These are phyloP conservation scores for Curvularia eragrostidis DNA, from an alignment of 2,329 filamentous ascomycete species.

Conservation along the genomic window DNA sequence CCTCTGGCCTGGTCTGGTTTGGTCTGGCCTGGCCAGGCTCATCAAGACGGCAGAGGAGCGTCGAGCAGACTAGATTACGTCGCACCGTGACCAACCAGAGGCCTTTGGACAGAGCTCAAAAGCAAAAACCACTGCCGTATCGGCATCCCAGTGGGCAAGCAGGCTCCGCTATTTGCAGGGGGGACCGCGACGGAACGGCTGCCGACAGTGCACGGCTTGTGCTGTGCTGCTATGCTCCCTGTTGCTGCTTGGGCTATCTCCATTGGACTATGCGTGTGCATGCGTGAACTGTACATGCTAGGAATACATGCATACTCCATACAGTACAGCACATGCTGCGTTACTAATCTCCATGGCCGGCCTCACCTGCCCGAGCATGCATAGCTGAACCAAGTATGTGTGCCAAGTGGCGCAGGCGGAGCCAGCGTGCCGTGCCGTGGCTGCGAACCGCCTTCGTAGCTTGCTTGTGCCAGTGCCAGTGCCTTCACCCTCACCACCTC, in stretches of 20 bases:
- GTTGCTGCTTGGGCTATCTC: not conserved
- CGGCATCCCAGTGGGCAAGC: not conserved
- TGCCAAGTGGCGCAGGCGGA: conserved; percentile 1
- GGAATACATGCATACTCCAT: too few relatives aligned
- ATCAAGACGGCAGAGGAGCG: not conserved
- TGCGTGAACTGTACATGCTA: too few relatives aligned
- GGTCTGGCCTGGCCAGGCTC: not conserved
- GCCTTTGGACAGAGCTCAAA: not conserved
- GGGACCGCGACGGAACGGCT: not conserved
- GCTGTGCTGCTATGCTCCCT: not conserved
- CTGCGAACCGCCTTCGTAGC: not conserved
- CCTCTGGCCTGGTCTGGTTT: not conserved
- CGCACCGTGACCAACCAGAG: not conserved
- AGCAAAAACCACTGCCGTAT: not conserved
- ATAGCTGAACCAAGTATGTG: too few relatives aligned
- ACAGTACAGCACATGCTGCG: too few relatives aligned
- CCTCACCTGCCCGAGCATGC: too few relatives aligned
- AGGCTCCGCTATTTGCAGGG: not conserved
- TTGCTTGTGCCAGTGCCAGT: not conserved
- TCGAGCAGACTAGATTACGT: conserved; percentile 2
- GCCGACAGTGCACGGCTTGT: not conserved
- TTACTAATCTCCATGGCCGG: too few relatives aligned
- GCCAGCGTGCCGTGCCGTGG: conserved; percentile 1
- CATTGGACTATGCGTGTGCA: not conserved
- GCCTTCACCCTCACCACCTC: not conserved